Percentiles rank a stretch among this genome's conserved stretches.
Conservation (phyloP, 805 yeast species). For the Candida wancherniae region DNA sequence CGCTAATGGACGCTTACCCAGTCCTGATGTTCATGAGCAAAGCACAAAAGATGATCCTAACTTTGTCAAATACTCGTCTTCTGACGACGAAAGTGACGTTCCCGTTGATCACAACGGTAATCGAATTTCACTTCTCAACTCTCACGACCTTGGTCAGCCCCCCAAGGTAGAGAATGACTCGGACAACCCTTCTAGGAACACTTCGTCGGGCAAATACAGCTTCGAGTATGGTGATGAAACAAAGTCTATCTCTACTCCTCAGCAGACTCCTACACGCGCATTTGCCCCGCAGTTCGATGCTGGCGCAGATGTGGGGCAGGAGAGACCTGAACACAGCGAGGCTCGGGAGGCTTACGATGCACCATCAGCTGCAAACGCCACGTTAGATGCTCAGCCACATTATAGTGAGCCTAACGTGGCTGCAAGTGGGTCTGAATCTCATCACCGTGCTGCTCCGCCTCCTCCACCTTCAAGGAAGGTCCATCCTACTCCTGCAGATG, state of each 20-base stretch:
- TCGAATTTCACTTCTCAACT: constrained; percentile 30
- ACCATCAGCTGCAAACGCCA: not conserved
- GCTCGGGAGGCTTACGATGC: too few relatives aligned
- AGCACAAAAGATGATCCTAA: constrained; percentile 29
- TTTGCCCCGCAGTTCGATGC: constrained; percentile 2
- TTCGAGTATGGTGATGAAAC: constrained; percentile 40
- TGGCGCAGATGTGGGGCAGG: constrained; percentile 2
- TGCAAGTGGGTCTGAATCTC: too few relatives aligned
- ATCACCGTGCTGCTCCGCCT: too few relatives aligned
- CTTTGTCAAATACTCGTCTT: constrained; percentile 30
- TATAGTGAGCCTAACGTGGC: too few relatives aligned
- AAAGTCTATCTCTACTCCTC: constrained; percentile 28
- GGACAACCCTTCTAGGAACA: constrained; percentile 13
- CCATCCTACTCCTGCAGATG: constrained; percentile 6
- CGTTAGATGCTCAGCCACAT: not conserved
- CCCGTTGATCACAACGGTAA: constrained; percentile 19
- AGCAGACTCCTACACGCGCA: constrained; percentile 10
- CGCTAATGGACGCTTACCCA: too few relatives aligned
- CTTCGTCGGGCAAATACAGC: constrained; percentile 27
- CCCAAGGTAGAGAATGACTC: constrained; percentile 15
- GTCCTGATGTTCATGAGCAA: too few relatives aligned
- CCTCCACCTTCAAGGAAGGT: constrained; percentile 58
- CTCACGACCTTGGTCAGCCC: constrained; percentile 27
- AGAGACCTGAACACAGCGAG: not conserved
- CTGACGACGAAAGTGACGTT: constrained; percentile 28